phyloP scores from a whole-genome alignment of 108 stramenopile genomes.

The Pseudonitzschia pungens region DNA sequence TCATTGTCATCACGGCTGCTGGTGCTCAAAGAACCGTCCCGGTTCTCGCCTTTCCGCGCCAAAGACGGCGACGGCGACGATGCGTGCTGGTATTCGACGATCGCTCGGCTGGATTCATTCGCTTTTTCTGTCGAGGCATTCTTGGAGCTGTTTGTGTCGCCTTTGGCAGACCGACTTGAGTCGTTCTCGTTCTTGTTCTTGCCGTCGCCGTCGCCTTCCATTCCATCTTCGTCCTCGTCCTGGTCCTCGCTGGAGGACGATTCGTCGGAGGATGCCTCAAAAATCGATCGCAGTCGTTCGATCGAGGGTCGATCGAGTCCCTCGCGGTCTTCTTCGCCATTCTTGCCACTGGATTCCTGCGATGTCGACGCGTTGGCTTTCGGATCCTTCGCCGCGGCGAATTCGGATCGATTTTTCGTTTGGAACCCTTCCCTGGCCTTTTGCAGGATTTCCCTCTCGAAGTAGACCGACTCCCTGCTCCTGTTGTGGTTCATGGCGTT shows the following conservation, averaged over 20 bases:
- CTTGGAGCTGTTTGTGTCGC: neutral
- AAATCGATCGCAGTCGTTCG: constrained; percentile 45
- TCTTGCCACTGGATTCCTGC: neutral
- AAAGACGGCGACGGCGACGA: too few relatives aligned
- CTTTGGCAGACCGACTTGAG: neutral
- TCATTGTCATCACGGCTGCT: constrained; percentile 3
- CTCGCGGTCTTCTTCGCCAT: neutral
- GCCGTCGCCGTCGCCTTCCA: neutral
- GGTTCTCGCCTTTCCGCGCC: neutral
- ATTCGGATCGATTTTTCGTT: neutral
- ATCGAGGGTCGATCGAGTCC: constrained; percentile 37
- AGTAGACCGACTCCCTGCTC: constrained; percentile 40
- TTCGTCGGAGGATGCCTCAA: constrained; percentile 36
- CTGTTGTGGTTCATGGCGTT: too few relatives aligned
- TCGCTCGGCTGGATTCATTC: neutral
- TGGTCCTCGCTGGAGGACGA: constrained; percentile 27
- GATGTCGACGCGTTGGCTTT: neutral
- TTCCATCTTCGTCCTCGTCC: constrained; percentile 19
- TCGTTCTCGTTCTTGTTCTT: neutral
- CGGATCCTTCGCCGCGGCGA: neutral
- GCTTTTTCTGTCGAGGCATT: neutral
- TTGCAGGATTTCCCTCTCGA: constrained; percentile 45
- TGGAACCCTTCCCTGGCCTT: neutral
- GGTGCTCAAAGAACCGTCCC: neutral
- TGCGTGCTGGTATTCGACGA: neutral